Conservation (phyloP, 805 yeast genomes). For the Peterozyma toletana region DNA sequence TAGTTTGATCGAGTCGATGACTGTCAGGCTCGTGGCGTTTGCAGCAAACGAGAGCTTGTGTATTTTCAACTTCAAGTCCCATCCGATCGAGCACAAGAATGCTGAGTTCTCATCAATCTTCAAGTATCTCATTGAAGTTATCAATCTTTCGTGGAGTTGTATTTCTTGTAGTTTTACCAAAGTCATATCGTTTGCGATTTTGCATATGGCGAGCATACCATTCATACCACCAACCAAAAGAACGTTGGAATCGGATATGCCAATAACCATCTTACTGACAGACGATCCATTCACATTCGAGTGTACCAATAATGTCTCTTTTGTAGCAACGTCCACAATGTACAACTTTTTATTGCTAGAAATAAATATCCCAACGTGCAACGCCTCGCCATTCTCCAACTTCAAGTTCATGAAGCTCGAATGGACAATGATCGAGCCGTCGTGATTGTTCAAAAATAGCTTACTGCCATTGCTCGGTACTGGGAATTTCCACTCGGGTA, state of each 20-base stretch:
- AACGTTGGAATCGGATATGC: conserved; percentile 14
- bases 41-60: conserved; percentile 16
- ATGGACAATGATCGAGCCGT: conserved; percentile 16
- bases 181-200: conserved; percentile 1
- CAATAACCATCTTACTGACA: conserved; percentile 14
- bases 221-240: conserved; percentile 25
- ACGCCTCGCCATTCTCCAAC: conserved; percentile 1
- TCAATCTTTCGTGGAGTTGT: conserved; percentile 22
- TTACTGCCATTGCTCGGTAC: conserved; percentile 11
- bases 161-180: conserved; percentile 8
- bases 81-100: conserved; percentile 48
- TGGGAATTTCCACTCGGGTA: conserved; percentile 20
- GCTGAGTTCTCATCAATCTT: conserved; percentile 12
- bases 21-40: conserved; percentile 9
- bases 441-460: not conserved
- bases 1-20: conserved; percentile 26
- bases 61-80: conserved; percentile 43
- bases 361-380: conserved; percentile 16
- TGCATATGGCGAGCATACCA: conserved; percentile 16
- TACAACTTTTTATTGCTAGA: conserved; percentile 19
- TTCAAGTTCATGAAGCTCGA: conserved; percentile 11
- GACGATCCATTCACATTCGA: conserved; percentile 12
- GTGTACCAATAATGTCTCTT: conserved; percentile 8
- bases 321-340: conserved; percentile 16
- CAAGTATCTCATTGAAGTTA: conserved; percentile 16